Evolutionary conservation across 2,329 filamentous ascomycete species (phyloP), one percentile per base, ranked within the genome.

Genomic region (Colletotrichum paranaense): DNA sequence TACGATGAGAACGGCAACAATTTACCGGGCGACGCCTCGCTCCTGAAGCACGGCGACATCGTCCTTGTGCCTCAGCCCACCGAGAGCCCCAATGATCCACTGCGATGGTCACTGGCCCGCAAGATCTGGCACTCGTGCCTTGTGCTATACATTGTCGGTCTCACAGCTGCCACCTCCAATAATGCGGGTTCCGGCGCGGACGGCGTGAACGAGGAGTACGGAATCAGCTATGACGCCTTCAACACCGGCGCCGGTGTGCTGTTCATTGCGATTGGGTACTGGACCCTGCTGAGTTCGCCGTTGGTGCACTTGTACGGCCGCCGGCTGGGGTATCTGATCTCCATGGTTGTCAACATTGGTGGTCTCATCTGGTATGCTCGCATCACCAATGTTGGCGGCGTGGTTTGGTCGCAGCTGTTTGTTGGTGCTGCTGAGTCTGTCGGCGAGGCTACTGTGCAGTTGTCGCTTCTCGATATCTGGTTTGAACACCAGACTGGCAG

Each of bases 191-290:
- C 86, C 1, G 88, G 87, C 12, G 82, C 86, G 22, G 84, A 86
- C 70, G 86, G 86, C 22, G 85, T 88, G 77, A 84, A 87, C 28
- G 82, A 82, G 1, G 81, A 90, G 58, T 82, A 88, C 22, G 86
- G 84, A 11, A 88, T 90, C 69, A 82, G 82, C 30, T 90, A 88
- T 76, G 81, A 81, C 42, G 82, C 86, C 6, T 88, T 88, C 79
- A 90, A 90, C 66, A 88, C 86, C 5, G 88, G 87, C n/a, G 88
- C 88, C 0, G 88, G 88, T 28, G 86, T 90, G 2, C 78, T 90
- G 60, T 90, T 90, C 76, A 77, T 88, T 42, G 87, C 84, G 3
- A 90, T 90, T 66, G 88, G 88, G 5, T 89, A 88, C 76, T 88
- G 87, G 81, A 87, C 87, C 1, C 78, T 90, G 60, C 81, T 90